These are phyloP conservation scores for Tuber calosporum DNA, from an alignment of 495 filamentous ascomycete genomes.

Conservation along the genomic window DNA sequence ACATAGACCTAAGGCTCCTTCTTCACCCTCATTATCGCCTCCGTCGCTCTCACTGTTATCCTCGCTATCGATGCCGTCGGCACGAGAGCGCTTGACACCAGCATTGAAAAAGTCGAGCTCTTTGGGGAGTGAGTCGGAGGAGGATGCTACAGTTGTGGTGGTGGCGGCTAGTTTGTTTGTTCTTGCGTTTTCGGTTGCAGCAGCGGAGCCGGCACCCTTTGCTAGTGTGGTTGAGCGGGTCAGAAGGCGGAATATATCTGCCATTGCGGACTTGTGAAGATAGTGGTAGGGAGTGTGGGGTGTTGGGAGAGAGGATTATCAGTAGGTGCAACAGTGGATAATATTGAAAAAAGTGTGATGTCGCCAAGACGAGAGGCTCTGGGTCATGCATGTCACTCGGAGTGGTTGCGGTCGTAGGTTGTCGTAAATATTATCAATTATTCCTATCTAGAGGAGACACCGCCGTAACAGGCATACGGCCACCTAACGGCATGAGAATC, in stretches of 20 bases:
- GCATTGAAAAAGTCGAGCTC: slow-evolving; percentile 37
- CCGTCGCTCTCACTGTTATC: slow-evolving; percentile 8
- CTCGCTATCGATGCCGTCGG: neutral
- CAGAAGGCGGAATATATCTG: slow-evolving; percentile 59
- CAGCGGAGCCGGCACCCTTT: slow-evolving; percentile 42
- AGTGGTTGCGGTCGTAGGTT: neutral
- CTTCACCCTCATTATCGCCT: slow-evolving; percentile 5
- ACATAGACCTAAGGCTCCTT: slow-evolving; percentile 18
- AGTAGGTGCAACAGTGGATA: neutral
- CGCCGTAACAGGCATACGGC: too few species aligned
- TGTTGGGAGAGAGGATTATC: neutral
- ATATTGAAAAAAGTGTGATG: slow-evolving; percentile 14
- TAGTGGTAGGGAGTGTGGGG: neutral
- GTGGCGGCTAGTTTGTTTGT: slow-evolving; percentile 24
- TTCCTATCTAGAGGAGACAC: too few species aligned
- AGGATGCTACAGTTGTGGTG: slow-evolving; percentile 4
- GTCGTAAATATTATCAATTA: too few species aligned
- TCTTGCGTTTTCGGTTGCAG: slow-evolving; percentile 36
- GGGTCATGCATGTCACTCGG: slow-evolving; percentile 2
- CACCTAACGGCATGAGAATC: too few species aligned
- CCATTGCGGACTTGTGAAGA: slow-evolving; percentile 16
- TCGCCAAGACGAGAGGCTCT: slow-evolving; percentile 26
- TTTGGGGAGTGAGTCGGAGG: slow-evolving; percentile 9
- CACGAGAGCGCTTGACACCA: slow-evolving; percentile 11
- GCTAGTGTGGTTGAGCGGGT: slow-evolving; percentile 54